A percentile compares a stretch with the other conserved stretches of the same genome.
These are phyloP conservation scores for Ogataea pignaliae DNA, from an alignment of 805 yeast species.

Conservation along the genomic window DNA sequence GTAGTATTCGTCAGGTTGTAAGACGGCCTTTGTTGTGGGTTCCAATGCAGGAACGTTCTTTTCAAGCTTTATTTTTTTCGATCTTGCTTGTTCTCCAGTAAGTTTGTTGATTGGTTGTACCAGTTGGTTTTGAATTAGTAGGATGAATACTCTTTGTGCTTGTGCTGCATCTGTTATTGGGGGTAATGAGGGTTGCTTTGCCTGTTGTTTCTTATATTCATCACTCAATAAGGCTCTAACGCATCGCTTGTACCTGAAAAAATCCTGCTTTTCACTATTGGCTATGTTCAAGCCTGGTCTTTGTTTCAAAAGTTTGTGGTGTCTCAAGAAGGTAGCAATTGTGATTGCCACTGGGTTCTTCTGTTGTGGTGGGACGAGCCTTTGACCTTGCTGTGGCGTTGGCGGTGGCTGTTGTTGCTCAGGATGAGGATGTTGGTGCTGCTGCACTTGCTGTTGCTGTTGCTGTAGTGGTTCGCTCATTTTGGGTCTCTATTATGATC, in stretches of 20 bases:
- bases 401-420: neutral
- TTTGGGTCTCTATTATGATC: neutral
- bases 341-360: conserved; percentile 57
- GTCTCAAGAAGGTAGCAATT: conserved; percentile 67
- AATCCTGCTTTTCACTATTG: conserved; percentile 67
- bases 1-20: conserved; percentile 66
- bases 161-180: conserved; percentile 44
- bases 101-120: conserved; percentile 74
- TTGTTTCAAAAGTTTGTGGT: conserved; percentile 64
- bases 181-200: conserved; percentile 37
- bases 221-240: conserved; percentile 70
- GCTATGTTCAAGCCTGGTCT: conserved; percentile 64
- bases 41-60: conserved; percentile 57
- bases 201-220: conserved; percentile 47
- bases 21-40: conserved; percentile 50
- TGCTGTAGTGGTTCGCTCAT: conserved; percentile 1
- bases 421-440: neutral
- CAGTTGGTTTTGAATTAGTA: conserved; percentile 67
- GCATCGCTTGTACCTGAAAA: conserved; percentile 84
- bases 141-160: conserved; percentile 59
- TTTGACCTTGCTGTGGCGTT: conserved; percentile 12
- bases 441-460: neutral
- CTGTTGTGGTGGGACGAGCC: conserved; percentile 19
- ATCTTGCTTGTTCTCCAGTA: conserved; percentile 61
- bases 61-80: conserved; percentile 58